phyloP scores from a whole-genome alignment of 2,329 filamentous ascomycete species.

The Albophoma yamanashiensis region DNA sequence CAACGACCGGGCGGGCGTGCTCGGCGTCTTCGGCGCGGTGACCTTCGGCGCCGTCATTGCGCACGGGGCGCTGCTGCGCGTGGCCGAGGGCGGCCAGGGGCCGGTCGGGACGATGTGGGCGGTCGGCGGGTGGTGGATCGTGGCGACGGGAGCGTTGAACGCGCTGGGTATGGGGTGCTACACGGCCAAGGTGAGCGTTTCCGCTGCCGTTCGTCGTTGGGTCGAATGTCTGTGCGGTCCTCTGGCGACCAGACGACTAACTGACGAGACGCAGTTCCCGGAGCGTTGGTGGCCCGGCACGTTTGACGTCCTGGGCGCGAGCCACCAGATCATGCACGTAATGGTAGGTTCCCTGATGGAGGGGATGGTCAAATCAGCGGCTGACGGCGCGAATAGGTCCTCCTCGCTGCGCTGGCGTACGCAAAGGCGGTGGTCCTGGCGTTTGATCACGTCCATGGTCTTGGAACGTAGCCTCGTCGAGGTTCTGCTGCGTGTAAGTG shows the following conservation, averaged over 20 bases:
- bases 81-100: not conserved
- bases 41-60: not conserved
- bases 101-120: not conserved
- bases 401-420: not conserved
- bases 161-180: not conserved
- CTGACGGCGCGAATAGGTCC: not conserved
- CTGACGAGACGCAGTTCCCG: not conserved
- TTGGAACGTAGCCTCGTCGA: not conserved
- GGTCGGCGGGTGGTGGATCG: not conserved
- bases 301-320: not conserved
- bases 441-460: not conserved
- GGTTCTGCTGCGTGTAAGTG: not conserved
- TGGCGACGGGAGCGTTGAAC: not conserved
- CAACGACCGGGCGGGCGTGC: not conserved
- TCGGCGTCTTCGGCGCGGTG: not conserved
- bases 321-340: not conserved
- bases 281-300: not conserved
- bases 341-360: not conserved
- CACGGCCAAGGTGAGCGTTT: not conserved
- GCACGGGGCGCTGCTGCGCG: not conserved
- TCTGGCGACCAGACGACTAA: not conserved
- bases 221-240: no score
- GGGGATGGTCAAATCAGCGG: not conserved
- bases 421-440: not conserved
- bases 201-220: no score